These are phyloP conservation scores for Panicum hallii DNA, from an alignment of 202 grass and related monocot genomes.

Conservation along the genomic window DNA sequence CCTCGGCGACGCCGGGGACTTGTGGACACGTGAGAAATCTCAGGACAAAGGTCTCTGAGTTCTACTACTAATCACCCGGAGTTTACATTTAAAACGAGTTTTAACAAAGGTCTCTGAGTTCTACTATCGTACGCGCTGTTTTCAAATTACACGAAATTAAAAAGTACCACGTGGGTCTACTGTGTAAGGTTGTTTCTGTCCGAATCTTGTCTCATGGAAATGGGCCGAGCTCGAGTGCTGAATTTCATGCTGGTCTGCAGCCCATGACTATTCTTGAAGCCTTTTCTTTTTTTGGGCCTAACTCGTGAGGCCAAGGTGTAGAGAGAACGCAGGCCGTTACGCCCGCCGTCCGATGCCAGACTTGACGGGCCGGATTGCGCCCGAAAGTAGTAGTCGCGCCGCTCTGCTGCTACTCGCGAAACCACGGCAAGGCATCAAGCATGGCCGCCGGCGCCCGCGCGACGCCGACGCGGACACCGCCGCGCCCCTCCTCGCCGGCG, in stretches of 20 bases:
- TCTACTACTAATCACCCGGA: background rate
- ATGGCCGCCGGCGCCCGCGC: conserved; percentile 20
- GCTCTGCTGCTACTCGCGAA: background rate
- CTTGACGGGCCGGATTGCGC: conserved; percentile 13
- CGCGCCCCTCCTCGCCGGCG: conserved; percentile 13
- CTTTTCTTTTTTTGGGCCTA: no score
- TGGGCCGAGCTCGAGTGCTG: no score
- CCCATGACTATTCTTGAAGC: no score
- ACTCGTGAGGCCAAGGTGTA: no score
- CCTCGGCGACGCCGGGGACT: background rate
- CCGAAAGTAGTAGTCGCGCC: background rate
- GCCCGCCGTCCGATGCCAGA: background rate
- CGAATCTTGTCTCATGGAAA: no score
- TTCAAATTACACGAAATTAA: no score
- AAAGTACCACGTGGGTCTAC: no score
- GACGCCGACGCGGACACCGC: conserved; percentile 13
- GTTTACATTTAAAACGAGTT: background rate
- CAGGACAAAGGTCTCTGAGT: background rate
- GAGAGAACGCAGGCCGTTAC: no score
- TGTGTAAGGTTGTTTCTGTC: no score
- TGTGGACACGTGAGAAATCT: background rate
- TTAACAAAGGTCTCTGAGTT: no score
- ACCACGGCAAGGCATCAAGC: background rate
- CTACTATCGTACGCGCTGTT: no score
- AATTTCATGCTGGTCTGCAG: no score